Base-by-base conservation (phyloP, 2,329 filamentous ascomycete genomes). In the Aspergillus aculeatinus region DNA sequence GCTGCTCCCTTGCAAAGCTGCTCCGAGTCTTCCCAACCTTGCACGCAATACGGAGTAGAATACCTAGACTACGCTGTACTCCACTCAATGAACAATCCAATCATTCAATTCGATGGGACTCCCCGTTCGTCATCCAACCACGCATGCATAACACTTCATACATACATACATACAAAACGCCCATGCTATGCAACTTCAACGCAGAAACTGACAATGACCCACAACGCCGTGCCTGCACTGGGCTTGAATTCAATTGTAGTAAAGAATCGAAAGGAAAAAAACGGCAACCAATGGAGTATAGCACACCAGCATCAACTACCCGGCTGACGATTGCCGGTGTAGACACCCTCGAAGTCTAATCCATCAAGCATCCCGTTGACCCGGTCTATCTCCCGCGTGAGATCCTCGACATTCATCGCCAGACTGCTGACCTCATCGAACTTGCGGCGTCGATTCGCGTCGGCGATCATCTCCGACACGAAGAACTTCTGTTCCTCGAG, bases 401-500 rank as follows among this genome's bases (percentile, higher is more conserved):
- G 76, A 76, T 96, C 93, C 59, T 95, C 91, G 29, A 92, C 78
- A 67, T 96, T 96, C 60, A 88, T 83, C 4, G 87, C 87, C 59
- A 97, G 78, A 11, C 90, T 91, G 58, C 87, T 85, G 2, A 96
- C 90, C 75, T 97, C 93, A 69, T 96, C 93, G 66, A 96, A 96
- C 60, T 91, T 87, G 29, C 91, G 82, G 11, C 89, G 85, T 48
- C 87, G 88, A 51, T 88, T 89, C 0, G 92, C 91, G 61, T 88
- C 86, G 7, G 85, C 85, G 49, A 96, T 86, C 92, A 96, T 96
- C 67, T 91, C 87, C 42, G 88, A 86, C 0, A 97, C 92, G 77
- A 96, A 87, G 76, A 96, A 96, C 64, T 88, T 89, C 74, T 97
- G 93, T 76, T 97, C 93, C 74, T 96, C 92, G 1, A 97, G 82